These are phyloP conservation scores for Solanum etuberosum DNA, from an alignment of 257 asterid genomes.

Conservation along the genomic window DNA sequence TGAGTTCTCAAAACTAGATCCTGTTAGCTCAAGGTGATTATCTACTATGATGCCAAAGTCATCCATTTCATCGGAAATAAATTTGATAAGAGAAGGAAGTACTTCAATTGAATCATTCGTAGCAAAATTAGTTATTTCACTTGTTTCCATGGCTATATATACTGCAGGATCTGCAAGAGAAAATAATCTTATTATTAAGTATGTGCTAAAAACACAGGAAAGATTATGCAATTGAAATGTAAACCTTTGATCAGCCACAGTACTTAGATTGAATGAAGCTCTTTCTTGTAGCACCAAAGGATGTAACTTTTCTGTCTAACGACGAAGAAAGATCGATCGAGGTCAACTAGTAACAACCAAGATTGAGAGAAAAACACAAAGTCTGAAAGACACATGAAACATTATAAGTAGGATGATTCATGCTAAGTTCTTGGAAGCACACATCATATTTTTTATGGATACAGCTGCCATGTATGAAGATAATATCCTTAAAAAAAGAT, in stretches of 20 bases:
- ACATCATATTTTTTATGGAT: not conserved
- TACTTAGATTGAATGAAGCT: not conserved
- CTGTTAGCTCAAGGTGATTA: not conserved
- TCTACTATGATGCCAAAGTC: conserved; percentile 34
- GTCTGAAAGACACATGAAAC: not conserved
- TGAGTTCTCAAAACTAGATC: not conserved
- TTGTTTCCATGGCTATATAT: conserved; percentile 18
- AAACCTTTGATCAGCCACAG: not conserved
- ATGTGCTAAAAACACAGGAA: not conserved
- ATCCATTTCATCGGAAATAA: conserved; percentile 30
- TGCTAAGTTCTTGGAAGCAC: conserved; percentile 2
- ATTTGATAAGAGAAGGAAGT: conserved; percentile 40
- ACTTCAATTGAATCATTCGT: conserved; percentile 5
- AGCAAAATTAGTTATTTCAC: not conserved
- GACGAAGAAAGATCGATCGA: not conserved
- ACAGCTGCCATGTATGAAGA: conserved; percentile 21
- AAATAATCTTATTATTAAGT: not conserved
- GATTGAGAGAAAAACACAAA: not conserved
- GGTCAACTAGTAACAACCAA: not conserved
- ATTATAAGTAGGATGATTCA: conserved; percentile 1
- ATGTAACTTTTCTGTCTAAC: not conserved
- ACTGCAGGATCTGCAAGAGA: not conserved
- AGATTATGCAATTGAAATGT: not conserved
- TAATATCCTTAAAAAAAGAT: not conserved
- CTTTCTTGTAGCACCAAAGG: not conserved